Evolutionary conservation across 352 stramenopile species (phyloP).

Genomic region (Phytophthora syringae): DNA sequence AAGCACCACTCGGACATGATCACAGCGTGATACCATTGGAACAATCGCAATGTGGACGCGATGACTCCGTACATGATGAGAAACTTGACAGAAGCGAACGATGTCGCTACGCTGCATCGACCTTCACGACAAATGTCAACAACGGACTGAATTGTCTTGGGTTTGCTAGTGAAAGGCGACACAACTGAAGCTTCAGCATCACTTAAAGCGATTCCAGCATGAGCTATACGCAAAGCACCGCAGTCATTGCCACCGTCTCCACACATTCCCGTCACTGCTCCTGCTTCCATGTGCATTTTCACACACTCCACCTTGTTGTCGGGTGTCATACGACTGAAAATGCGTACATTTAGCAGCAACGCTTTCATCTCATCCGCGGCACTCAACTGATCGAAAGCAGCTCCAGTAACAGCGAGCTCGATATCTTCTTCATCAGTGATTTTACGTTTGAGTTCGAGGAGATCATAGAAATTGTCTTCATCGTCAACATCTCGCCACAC

Average conservation of each 20-base stretch:
- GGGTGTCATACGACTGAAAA: conserved; percentile 61
- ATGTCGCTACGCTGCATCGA: conserved; percentile 81
- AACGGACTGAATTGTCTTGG: conserved; percentile 81
- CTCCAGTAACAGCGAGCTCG: conserved; percentile 53
- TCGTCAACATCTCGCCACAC: no score
- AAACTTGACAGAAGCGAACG: conserved; percentile 86
- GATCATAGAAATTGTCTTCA: no score
- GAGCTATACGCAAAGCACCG: conserved; percentile 74
- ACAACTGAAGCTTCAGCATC: conserved; percentile 80
- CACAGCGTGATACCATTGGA: conserved; percentile 69
- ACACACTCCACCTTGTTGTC: conserved; percentile 51
- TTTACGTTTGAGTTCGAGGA: no score
- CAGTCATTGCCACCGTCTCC: conserved; percentile 83
- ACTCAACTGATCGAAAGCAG: conserved; percentile 42
- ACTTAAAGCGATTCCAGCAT: conserved; percentile 82
- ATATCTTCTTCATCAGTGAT: no score
- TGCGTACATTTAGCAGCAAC: conserved; percentile 51
- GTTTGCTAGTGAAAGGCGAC: conserved; percentile 86
- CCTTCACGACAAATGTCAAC: conserved; percentile 80
- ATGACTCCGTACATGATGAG: conserved; percentile 91
- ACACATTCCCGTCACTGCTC: conserved; percentile 60
- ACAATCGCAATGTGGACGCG: conserved; percentile 60
- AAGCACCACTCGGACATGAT: conserved; percentile 76
- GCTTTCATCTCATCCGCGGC: conserved; percentile 36
- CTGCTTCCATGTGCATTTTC: conserved; percentile 44